These are phyloP conservation scores for Fusarium heterosporum DNA, from an alignment of 2,329 filamentous ascomycete species.

Conservation along the genomic window DNA sequence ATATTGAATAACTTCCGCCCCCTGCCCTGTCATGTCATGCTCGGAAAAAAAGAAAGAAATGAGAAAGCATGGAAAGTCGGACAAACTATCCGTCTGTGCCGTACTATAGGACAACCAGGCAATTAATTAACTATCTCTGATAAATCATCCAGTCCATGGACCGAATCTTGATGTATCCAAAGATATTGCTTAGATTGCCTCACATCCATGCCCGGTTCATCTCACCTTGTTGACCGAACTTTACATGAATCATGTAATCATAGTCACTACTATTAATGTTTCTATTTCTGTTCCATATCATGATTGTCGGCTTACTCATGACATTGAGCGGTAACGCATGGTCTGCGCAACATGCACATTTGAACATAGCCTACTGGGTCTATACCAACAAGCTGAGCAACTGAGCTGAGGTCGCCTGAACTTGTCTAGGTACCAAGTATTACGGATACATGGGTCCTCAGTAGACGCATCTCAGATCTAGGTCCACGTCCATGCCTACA, in stretches of 20 bases:
- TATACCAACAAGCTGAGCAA: background rate
- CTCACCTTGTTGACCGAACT: slow-evolving; percentile 9
- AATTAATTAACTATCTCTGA: background rate
- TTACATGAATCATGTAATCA: slow-evolving; percentile 11
- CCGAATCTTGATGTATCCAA: slow-evolving; percentile 12
- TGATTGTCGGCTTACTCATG: background rate
- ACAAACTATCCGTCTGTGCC: slow-evolving; percentile 5
- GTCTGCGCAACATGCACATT: background rate
- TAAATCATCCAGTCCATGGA: background rate
- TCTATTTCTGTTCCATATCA: background rate
- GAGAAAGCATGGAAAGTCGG: slow-evolving; percentile 2
- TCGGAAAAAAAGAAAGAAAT: slow-evolving; percentile 15
- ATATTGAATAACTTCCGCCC: slow-evolving; percentile 1
- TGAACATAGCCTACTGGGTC: slow-evolving; percentile 5
- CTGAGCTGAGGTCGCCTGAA: slow-evolving; percentile 4
- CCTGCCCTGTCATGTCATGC: slow-evolving; percentile 2
- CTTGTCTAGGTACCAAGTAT: background rate
- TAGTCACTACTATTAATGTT: background rate
- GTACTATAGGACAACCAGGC: background rate
- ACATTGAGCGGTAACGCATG: slow-evolving; percentile 9
- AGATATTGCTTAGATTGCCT: background rate
- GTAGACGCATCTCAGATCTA: slow-evolving; percentile 13
- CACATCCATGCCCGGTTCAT: slow-evolving; percentile 2
- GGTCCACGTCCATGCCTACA: slow-evolving; percentile 1
- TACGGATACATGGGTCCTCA: slow-evolving; percentile 5